Percentiles rank a stretch among this genome's conserved stretches.
phyloP scores from a whole-genome alignment of 2,329 filamentous ascomycete species.

The Verticillium isaacii region DNA sequence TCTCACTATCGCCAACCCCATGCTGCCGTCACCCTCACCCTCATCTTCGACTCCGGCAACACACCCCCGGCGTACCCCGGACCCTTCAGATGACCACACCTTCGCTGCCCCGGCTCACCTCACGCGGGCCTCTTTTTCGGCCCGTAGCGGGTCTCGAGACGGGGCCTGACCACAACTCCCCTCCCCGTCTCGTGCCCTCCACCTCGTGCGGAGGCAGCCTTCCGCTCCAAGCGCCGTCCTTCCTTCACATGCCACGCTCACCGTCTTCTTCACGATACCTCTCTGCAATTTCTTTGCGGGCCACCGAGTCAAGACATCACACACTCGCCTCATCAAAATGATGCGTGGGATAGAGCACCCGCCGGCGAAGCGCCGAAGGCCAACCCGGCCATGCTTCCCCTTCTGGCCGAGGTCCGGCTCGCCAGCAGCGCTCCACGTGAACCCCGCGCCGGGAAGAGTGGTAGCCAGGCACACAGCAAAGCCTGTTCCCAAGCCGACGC shows the following conservation, averaged over 20 bases:
- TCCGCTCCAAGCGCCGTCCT: background rate
- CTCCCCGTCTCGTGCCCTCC: background rate
- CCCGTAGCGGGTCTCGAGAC: background rate
- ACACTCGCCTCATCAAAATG: background rate
- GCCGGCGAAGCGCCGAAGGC: background rate
- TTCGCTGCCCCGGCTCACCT: background rate
- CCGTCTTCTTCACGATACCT: background rate
- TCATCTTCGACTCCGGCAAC: background rate
- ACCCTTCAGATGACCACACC: background rate
- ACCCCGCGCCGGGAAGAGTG: background rate
- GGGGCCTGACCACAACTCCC: background rate
- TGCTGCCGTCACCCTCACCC: background rate
- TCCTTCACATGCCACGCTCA: background rate
- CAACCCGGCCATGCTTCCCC: background rate
- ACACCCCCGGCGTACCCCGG: background rate
- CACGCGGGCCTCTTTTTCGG: slow-evolving; percentile 41
- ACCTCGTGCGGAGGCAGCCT: background rate
- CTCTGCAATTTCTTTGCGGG: background rate
- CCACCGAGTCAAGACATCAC: background rate
- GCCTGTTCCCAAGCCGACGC: background rate
- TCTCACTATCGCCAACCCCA: background rate
- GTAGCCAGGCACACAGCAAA: background rate
- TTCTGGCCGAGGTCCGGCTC: background rate
- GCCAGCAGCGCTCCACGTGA: background rate
- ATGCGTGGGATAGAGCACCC: background rate